Evolutionary conservation across 257 asterid species (phyloP), one percentile per base, ranked within the genome.

Genomic region (Jasminum sambac): DNA sequence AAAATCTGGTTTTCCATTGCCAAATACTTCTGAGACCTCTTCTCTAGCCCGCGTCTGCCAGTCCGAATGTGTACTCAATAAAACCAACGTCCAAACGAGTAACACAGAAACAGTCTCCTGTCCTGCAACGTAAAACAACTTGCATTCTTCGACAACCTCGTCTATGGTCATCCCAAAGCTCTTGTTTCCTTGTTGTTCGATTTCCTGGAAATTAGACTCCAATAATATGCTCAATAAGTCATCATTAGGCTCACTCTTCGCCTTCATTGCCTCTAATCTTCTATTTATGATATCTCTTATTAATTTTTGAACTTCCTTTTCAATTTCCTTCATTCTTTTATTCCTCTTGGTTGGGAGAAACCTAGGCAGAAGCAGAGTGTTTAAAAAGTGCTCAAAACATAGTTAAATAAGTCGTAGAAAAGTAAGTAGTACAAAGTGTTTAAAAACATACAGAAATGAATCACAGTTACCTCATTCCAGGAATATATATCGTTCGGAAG

Each of bases 11-110:
- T 59, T 59, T 26, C 66, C 66, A 2, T 40, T n/a, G 0, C 80
- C 83, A 11, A 86, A 86, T 34, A 72, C 77, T 10, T 63, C 64
- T 2, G 71, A 4, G 19, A 83, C 81, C 70, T 86, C 87, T 14
- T 79, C 87, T 21, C 84, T 66, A 8, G 88, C 91, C 14, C 64
- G 75, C 0, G 10, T 42, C 52, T 86, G 90, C 89, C 89, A 86
- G 0, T 83, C 72, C 3, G 70, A 79, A 66, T 77, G 59, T 7
- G 23, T 70, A 37, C 81, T 50, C 34, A 86, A 41, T 13, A 77
- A 36, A 62, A 86, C 39, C 75, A 86, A 8, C 5, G 89, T 38
- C 90, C 90, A 85, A 0, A 68, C 58, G 39, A 85, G 73, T 23
- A 85, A 50, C 17, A 19, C 55, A 0, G 88, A 67, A 6, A 84